Evolutionary conservation across 345 rosid genomes (phyloP), one percentile per base, ranked within the genome.

Genomic region (Eucalyptus virginea): DNA sequence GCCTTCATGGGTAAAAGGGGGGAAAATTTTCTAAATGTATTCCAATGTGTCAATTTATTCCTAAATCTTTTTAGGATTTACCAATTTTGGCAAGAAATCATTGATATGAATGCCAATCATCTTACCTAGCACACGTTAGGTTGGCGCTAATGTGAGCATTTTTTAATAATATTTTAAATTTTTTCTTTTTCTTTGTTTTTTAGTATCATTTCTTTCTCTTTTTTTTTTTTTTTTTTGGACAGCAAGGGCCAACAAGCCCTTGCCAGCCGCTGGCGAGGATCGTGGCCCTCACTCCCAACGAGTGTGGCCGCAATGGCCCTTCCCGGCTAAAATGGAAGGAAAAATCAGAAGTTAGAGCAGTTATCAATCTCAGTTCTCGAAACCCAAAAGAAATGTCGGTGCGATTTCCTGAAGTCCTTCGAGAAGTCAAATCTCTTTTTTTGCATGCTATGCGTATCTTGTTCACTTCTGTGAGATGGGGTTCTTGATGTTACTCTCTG

Each of bases 101-200:
- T 8, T 52, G 0, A 52, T 52, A 21, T 1, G 2, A 2, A 8
- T 21, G 10, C 0, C 0, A 7, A 2, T 21, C 10, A 52, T 52
- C 5, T 51, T 51, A 17, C 1, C 1, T 51, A 8, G 8, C 9
- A 51, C 8, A 51, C 4, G 23, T 51, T 6, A 51, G 1, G 21
- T 3, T 6, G 6, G 8, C 4, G 9, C 4, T 52, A 0, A 52
- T 0, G 5, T 52, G 0, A 0, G 1, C 4, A 18, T 52, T 52
- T 52, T 18, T 52, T 8, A 52, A 52, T 52, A 52, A 52, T 52
- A 7, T 52, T 52, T 52, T 52, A 17, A 51, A 1, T 5, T 6
- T 6, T 16, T 51, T 51, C 21, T 51, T 17, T 17, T 16, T 49
- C 1, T 37, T 37, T 17, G 2, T 2, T 54, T 54, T 54, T 54